Evolutionary conservation across 768 basidiomycete species (phyloP), one percentile per base, ranked within the genome.

Genomic region (Lentinula guzmanii): DNA sequence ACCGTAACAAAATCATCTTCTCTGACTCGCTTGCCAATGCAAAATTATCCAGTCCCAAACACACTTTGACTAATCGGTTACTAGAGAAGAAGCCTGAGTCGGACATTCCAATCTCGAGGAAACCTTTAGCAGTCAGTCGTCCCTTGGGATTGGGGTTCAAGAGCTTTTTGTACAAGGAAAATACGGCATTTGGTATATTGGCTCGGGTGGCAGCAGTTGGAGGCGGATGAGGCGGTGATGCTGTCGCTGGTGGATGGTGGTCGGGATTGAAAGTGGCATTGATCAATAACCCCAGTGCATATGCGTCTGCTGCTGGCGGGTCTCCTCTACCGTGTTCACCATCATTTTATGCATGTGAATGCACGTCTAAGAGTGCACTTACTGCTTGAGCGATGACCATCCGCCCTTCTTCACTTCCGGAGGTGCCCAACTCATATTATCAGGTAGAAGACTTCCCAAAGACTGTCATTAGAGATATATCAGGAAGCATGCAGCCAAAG

Each of bases 321-420:
- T 79, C 77, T 53, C 75, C 69, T 28, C 83, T 85, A 53, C 46
- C 18, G 41, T 24, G 18, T 64, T 5, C 48, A 59, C 52, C 56
- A 61, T 59, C 45, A 34, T 52, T 15, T 52, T 33, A 28, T 52
- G 51, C n/a, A 8, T 13, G 13, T 39, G 28, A 28, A 8, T 10
- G 5, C n/a, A 52, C 13, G n/a, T n/a, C 6, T 7, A 52, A 16
- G n/a, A 21, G 50, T 34, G n/a, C 43, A 63, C 81, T 71, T 68
- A 95, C 94, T 93, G 87, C 78, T 94, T 93, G 13, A 95, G 72
- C 0, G 76, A 74, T 18, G 85, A 86, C 91, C 93, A 98, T 5
- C 95, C 94, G 28, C 77, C 79, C 70, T 90, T 94, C 76, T 86
- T 90, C 4, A 96, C 89, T 76, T 99, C 97, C 0, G 97, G 94